Percentiles rank a stretch among this genome's conserved stretches.
Evolutionary conservation across 1,139 yeast species (phyloP).

Genomic region (Kurtzmaniella natalensis): DNA sequence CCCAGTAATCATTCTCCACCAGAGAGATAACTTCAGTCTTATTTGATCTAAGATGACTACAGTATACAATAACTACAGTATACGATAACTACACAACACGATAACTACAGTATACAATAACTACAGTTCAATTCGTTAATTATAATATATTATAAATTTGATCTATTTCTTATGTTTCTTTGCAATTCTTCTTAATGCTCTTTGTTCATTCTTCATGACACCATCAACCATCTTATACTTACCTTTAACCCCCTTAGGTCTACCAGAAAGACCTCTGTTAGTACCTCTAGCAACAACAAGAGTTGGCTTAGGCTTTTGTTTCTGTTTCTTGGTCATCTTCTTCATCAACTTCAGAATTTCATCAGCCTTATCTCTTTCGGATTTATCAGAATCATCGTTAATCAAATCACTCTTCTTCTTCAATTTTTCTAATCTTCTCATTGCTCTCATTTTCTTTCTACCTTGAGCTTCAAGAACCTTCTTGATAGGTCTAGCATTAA

Average conservation of each 20-base stretch:
- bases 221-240: constrained; percentile 99
- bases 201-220: constrained; percentile 92
- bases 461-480: constrained; percentile 97
- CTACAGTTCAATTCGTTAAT: too few species aligned
- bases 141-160: neutral
- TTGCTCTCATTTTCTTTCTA: constrained; percentile 92
- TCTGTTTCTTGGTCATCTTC: constrained; percentile 73
- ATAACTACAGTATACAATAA: too few species aligned
- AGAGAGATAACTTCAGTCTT: too few species aligned
- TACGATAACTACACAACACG: too few species aligned
- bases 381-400: constrained; percentile 79
- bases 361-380: constrained; percentile 91
- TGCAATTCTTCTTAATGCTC: constrained; percentile 86
- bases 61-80: too few species aligned
- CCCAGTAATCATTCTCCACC: too few species aligned
- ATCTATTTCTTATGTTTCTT: constrained; percentile 59
- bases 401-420: constrained; percentile 92
- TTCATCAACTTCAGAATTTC: constrained; percentile 85
- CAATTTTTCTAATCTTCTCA: constrained; percentile 80
- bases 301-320: constrained; percentile 76
- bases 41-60: too few species aligned
- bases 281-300: constrained; percentile 86
- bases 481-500: constrained; percentile 96
- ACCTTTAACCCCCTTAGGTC: constrained; percentile 97
- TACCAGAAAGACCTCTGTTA: constrained; percentile 83